These are phyloP conservation scores for Imleria badia DNA, from an alignment of 768 basidiomycete genomes.

Conservation along the genomic window DNA sequence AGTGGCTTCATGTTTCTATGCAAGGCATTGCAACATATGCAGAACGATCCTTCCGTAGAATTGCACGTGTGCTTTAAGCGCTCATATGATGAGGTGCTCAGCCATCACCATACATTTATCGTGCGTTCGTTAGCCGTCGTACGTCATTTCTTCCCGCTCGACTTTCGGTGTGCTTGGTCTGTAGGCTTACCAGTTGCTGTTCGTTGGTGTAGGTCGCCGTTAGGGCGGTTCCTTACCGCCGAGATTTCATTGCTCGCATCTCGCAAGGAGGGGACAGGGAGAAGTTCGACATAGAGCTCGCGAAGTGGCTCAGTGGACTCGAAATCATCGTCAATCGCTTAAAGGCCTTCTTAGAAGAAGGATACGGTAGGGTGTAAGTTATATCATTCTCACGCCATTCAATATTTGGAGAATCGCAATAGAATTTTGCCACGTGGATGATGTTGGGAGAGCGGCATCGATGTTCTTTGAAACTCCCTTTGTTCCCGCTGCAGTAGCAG, in stretches of 20 bases:
- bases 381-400: constrained; percentile 1
- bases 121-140: constrained; percentile 50
- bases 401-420: constrained; percentile 28
- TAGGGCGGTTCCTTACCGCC: constrained; percentile 59
- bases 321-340: constrained; percentile 52
- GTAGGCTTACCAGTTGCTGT: not conserved
- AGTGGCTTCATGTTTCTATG: constrained; percentile 72
- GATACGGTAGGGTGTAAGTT: constrained; percentile 53
- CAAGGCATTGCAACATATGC: constrained; percentile 65
- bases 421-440: constrained; percentile 15
- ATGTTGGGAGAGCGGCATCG: not conserved
- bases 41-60: constrained; percentile 49
- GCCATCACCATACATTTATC: constrained; percentile 65
- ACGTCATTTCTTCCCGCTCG: constrained; percentile 16
- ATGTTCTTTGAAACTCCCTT: constrained; percentile 1
- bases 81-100: constrained; percentile 67
- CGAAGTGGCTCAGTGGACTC: constrained; percentile 63
- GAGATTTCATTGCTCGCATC: constrained; percentile 61
- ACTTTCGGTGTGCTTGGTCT: not conserved
- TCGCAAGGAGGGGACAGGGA: constrained; percentile 62
- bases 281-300: constrained; percentile 56
- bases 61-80: constrained; percentile 68
- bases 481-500: constrained; percentile 1
- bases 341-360: constrained; percentile 55
- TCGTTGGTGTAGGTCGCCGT: constrained; percentile 48